phyloP scores from a whole-genome alignment of 306 rosid genomes.

The Vigna unguiculata region DNA sequence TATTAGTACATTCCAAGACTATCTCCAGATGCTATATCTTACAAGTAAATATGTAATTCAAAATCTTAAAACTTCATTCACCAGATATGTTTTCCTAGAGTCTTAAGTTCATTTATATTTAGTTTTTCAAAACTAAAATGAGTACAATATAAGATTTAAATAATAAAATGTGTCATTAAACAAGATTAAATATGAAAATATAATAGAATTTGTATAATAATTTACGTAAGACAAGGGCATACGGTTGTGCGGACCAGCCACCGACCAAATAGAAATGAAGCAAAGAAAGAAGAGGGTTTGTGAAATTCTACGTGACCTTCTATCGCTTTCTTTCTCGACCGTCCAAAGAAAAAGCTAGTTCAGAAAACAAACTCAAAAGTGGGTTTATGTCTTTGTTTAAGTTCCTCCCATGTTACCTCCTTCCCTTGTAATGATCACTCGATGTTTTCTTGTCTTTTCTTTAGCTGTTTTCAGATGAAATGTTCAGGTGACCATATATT shows the following conservation, averaged over 20 bases:
- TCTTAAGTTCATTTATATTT: no score
- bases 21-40: no score
- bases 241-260: conserved; percentile 33
- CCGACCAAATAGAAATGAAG: conserved; percentile 36
- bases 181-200: background rate
- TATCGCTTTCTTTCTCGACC: conserved; percentile 61
- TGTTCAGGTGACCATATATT: background rate
- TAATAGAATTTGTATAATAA: background rate
- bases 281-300: background rate
- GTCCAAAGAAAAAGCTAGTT: conserved; percentile 74
- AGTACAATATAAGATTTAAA: background rate
- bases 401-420: background rate
- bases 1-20: background rate
- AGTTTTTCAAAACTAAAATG: background rate
- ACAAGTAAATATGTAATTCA: no score
- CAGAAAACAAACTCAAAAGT: conserved; percentile 54
- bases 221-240: background rate
- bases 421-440: background rate
- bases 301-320: background rate
- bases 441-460: background rate
- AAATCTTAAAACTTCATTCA: no score
- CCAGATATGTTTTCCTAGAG: no score
- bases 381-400: conserved; percentile 52
- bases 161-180: background rate
- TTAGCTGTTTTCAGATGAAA: background rate